Base-by-base conservation (phyloP, 2,329 filamentous ascomycete species). In the Monosporascus cannonballus region DNA sequence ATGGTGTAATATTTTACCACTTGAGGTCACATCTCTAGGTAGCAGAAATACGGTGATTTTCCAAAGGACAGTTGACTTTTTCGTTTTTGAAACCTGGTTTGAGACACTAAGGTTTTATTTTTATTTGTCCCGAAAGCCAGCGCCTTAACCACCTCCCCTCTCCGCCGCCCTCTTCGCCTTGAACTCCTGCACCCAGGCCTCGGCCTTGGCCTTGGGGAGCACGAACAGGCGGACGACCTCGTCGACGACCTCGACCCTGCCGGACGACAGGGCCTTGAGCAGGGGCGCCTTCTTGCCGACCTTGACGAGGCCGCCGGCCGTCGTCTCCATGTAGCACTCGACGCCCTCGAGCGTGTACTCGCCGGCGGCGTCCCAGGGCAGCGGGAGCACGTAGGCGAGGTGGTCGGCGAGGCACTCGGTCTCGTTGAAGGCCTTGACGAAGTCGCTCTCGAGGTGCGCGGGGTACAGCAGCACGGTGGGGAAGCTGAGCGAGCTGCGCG, bases 281-380 rank as follows among this genome's bases (percentile, higher is more conserved):
- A 97, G 69, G 20, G 83, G 76, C 58, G 94, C 78, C 66, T 93
- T 94, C 79, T 89, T 92, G 47, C 94, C 93, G 22, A 92, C 85
- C 74, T 96, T 96, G 63, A 96, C 83, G 62, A 99, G 69, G 0
- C 92, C 91, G 0, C 91, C 91, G 0, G 77, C 75, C 4, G 73
- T 72, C 0, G 91, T 97, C 75, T 96, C 91, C 76, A 96, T 87
- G 69, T 90, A 97, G 64, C 90, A 94, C 61, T 96, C 91, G 4
- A 96, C 89, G 1, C 71, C 75, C 0, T 76, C 75, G 1, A 77
- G 61, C 1, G 74, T 80, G 69, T 96, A 96, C 63, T 84, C 84
- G 2, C 78, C 71, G 55, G 78, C 73, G 17, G 69, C 64, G 63
- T 97, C 94, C 94, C 94, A 99, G 14, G 91, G 90, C 63, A 91